Base-by-base conservation (phyloP, 306 rosid species). In the Purshia tridentata region DNA sequence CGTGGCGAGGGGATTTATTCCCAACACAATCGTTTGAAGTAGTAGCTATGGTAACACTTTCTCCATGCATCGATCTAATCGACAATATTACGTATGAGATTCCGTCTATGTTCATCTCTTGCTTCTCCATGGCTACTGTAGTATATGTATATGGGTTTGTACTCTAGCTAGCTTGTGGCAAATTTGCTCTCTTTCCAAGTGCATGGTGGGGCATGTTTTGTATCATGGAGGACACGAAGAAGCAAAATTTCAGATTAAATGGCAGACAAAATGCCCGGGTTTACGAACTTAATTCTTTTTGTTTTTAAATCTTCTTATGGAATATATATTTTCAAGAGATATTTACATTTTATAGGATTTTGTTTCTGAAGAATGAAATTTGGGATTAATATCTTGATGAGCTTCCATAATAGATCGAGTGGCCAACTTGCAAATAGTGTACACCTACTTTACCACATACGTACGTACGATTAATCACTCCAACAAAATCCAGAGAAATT, bases 241-340 rank as follows among this genome's bases (percentile, higher is more conserved):
- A 58, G 18, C 45, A 46, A 75, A 67, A 70, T 80, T 80, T 87
- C 71, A 78, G 41, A 72, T 58, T 53, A 19, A 84, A 81, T 85
- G 94, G 94, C 92, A 87, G 92, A 87, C 92, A 91, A 56, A 63
- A 64, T 62, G 81, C 81, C 78, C 74, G 14, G 50, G 62, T 70
- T 83, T 65, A 47, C 71, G 35, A 29, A 1, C 35, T 1, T 29
- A 29, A 60, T 66, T 77, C 76, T 58, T 77, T 79, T 78, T 63
- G 56, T 72, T 65, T 76, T 65, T 16, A 40, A 72, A 49, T 66
- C 73, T 76, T 18, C 56, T 72, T 40, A 4, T 61, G 76, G 51
- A 14, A 60, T 35, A 55, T 68, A 19, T 29, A 45, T 29, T 1
- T 2, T 77, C 12, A 2, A 46, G 11, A 53, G 81, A 77, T 70